Base-by-base conservation (phyloP, 192 early-diverging fungal genomes). In the Coemansia sp. region DNA sequence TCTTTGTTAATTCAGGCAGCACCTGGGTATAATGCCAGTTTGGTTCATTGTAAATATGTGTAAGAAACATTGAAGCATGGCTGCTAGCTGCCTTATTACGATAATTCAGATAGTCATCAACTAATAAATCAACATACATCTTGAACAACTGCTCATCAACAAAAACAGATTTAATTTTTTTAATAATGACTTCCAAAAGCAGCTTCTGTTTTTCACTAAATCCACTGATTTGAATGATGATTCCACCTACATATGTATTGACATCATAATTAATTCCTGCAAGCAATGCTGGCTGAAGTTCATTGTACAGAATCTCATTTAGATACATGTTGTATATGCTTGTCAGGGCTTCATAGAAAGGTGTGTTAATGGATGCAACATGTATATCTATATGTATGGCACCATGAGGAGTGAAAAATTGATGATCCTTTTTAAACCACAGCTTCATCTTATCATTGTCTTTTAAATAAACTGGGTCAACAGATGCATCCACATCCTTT, bases 391-490 rank as follows among this genome's bases (percentile, higher is more conserved):
- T 85, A 69, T 84, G 85, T 38, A 92, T 82, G 53, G 86, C 86
- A 15, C 91, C 92, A 64, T 91, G 91, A 18, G 97, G 97, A 7
- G 91, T 86, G 85, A 87, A 90, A 66, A 95, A 98, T 1, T 84
- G 92, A 66, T 95, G 91, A 73, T 97, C 96, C 64, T 92, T 90
- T 74, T 96, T 96, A 68, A 94, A 89, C 97, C 97, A 98, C 64
- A 95, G 62, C 7, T 94, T 87, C 36, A 59, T 32, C 8, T 6
- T 51, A 33, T 79, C 66, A 0, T 32, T 70, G 41, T 35, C 52
- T 32, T 41, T 53, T 15, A 79, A 52, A 20, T 74, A 60, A 32
- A 41, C 45, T 15, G 70, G 77, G 34, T 71, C 11, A 12, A 28
- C 51, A 11, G 60, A 8, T 15, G 28, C 35, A 3, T 20, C 14